These are phyloP conservation scores for Raffaelea ambrosiae DNA, from an alignment of 2,329 filamentous ascomycete species.

Conservation along the genomic window DNA sequence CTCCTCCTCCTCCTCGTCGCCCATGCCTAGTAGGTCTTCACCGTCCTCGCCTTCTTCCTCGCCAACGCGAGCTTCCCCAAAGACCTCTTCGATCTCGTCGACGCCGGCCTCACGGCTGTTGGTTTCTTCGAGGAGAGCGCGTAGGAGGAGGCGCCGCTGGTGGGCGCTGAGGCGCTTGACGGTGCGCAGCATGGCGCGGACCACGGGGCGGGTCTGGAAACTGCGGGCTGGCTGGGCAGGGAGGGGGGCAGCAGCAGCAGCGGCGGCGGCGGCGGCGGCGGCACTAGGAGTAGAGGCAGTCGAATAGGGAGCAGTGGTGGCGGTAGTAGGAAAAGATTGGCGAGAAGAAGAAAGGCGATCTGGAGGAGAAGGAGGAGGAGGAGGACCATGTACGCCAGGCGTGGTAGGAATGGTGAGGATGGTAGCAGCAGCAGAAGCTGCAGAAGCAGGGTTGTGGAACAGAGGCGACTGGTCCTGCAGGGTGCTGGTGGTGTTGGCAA, in stretches of 20 bases:
- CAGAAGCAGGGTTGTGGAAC: too few species aligned
- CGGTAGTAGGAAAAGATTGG: neutral
- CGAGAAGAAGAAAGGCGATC: neutral
- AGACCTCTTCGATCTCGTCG: constrained; percentile 1
- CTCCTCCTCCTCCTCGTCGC: too few species aligned
- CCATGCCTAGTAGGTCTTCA: too few species aligned
- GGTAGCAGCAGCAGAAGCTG: too few species aligned
- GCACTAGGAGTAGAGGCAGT: too few species aligned
- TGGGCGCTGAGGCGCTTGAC: constrained; percentile 8
- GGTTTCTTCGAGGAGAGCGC: constrained; percentile 2
- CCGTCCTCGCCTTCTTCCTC: too few species aligned
- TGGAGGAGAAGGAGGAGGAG: neutral
- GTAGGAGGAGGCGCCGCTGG: constrained; percentile 9
- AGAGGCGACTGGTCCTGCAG: too few species aligned
- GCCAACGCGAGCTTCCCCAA: too few species aligned
- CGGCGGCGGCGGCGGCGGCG: neutral
- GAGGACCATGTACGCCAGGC: too few species aligned
- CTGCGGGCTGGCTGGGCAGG: too few species aligned
- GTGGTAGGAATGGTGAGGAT: too few species aligned
- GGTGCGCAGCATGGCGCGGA: constrained; percentile 8
- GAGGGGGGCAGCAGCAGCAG: neutral
- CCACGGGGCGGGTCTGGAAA: constrained; percentile 2
- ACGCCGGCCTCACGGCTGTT: neutral
- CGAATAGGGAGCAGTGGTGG: neutral
- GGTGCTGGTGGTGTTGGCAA: too few species aligned